These are phyloP conservation scores for Spathaspora sp. DNA, from an alignment of 805 yeast species.

Conservation along the genomic window DNA sequence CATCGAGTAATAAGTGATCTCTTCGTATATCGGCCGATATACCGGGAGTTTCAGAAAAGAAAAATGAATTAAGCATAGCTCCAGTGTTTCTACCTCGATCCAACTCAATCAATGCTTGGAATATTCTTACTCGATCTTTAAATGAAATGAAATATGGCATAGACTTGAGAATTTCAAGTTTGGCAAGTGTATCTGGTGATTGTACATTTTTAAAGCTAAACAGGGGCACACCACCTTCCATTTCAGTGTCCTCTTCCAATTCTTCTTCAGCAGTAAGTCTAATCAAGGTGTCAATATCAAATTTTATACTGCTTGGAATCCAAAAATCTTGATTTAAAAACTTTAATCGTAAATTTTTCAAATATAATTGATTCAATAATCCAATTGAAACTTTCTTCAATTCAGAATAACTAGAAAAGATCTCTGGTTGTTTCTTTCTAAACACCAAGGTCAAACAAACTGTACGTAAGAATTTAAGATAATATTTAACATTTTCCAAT, in stretches of 20 bases:
- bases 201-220: background rate
- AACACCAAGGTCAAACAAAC: slow-evolving; percentile 50
- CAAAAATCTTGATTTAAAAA: slow-evolving; percentile 53
- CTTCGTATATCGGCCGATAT: slow-evolving; percentile 59
- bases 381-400: slow-evolving; percentile 40
- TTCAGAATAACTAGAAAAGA: slow-evolving; percentile 4
- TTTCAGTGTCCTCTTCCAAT: slow-evolving; percentile 18
- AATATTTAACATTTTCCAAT: slow-evolving; percentile 31
- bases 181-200: slow-evolving; percentile 16
- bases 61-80: slow-evolving; percentile 7
- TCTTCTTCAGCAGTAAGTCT: slow-evolving; percentile 42
- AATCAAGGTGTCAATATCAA: slow-evolving; percentile 35
- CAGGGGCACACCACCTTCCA: slow-evolving; percentile 9
- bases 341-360: slow-evolving; percentile 59
- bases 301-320: slow-evolving; percentile 34
- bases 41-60: slow-evolving; percentile 17
- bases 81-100: slow-evolving; percentile 39
- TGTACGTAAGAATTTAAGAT: slow-evolving; percentile 47
- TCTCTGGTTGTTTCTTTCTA: slow-evolving; percentile 13
- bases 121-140: slow-evolving; percentile 65
- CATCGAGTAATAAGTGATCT: slow-evolving; percentile 70
- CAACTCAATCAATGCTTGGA: slow-evolving; percentile 56
- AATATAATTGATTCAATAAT: slow-evolving; percentile 60
- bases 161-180: slow-evolving; percentile 51
- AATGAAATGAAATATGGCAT: slow-evolving; percentile 83